Conservation (phyloP, 352 stramenopile genomes). For the Peronospora belbahrii region DNA sequence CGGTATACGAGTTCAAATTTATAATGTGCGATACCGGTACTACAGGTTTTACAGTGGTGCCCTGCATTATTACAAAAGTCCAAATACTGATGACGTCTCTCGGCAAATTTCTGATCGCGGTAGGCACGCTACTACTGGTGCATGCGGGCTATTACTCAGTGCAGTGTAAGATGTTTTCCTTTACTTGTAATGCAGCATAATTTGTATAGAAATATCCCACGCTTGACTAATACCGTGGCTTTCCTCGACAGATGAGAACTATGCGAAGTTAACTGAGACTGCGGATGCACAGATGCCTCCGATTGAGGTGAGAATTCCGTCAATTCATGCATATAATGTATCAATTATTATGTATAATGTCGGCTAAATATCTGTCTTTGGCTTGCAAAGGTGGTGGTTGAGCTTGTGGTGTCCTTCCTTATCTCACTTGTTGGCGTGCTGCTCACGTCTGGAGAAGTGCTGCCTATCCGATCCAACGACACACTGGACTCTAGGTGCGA, state of each 20-base stretch:
- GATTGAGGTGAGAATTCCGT: slow-evolving; percentile 33
- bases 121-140: slow-evolving; percentile 58
- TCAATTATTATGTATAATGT: not conserved
- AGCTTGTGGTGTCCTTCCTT: slow-evolving; percentile 61
- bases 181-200: not conserved
- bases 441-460: slow-evolving; percentile 56
- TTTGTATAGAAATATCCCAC: not conserved
- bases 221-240: not conserved
- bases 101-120: slow-evolving; percentile 60
- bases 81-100: slow-evolving; percentile 41
- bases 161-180: slow-evolving; percentile 42
- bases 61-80: not conserved
- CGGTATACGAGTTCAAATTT: not conserved
- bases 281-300: slow-evolving; percentile 60
- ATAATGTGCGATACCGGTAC: not conserved
- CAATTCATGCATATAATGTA: not conserved
- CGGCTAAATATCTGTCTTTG: slow-evolving; percentile 4
- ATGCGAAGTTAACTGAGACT: slow-evolving; percentile 67
- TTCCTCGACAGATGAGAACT: slow-evolving; percentile 53
- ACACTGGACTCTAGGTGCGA: slow-evolving; percentile 53
- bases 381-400: slow-evolving; percentile 45
- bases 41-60: not conserved
- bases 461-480: slow-evolving; percentile 67
- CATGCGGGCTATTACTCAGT: slow-evolving; percentile 80
- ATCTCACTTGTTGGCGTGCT: slow-evolving; percentile 62